These are phyloP conservation scores for Endocladia muricata DNA, from an alignment of 31 red algal genomes.

Conservation along the genomic window DNA sequence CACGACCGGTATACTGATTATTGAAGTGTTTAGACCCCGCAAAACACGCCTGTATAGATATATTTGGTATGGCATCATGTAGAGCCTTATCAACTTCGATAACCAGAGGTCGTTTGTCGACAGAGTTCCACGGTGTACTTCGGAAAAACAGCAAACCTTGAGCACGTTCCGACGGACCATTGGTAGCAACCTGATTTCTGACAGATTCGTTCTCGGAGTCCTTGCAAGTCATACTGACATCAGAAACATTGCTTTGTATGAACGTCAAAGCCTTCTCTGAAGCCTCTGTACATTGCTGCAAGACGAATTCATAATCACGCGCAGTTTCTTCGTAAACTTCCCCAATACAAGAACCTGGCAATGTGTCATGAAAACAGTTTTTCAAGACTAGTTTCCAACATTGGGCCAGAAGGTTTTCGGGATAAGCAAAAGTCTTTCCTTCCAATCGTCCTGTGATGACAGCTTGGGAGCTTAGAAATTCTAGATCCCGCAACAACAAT, in stretches of 20 bases:
- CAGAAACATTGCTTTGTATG: not conserved
- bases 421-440: conserved; percentile 10
- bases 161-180: not conserved
- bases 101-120: not conserved
- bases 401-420: conserved; percentile 4
- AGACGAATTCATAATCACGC: conserved; percentile 43
- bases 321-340: conserved; percentile 66
- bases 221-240: not conserved
- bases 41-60: not conserved
- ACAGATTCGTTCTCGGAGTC: not conserved
- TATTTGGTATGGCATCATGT: no score
- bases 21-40: not conserved
- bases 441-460: not conserved
- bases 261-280: conserved; percentile 28
- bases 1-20: not conserved
- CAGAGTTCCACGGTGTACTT: not conserved
- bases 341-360: conserved; percentile 72
- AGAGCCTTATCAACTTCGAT: not conserved
- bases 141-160: not conserved
- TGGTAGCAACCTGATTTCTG: not conserved
- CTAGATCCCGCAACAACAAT: conserved; percentile 40
- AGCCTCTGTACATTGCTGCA: not conserved
- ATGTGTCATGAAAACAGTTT: conserved; percentile 74
- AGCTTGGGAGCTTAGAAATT: conserved; percentile 29
- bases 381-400: conserved; percentile 72